Base-by-base conservation (phyloP, 768 basidiomycete genomes). In the Boletus pseudopeckii region DNA sequence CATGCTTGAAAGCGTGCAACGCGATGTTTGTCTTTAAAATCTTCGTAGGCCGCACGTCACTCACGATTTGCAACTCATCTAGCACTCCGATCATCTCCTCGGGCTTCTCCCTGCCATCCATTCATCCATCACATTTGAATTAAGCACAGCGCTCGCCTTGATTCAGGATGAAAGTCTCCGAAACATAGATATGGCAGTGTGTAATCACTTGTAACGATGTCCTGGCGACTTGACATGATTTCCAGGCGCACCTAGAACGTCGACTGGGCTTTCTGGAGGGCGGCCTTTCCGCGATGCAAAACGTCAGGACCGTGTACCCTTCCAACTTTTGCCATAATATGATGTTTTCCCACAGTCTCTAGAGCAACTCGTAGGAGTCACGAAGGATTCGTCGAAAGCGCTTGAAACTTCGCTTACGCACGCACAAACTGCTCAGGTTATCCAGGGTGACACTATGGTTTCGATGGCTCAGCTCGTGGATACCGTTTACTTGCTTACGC, bases 401-500 rank as follows among this genome's bases (percentile, higher is more conserved):
- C 62, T 80, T 8, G 68, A 73, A 28, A 57, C 54, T 15, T 71
- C 72, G 6, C 50, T 68, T 22, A 57, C 57, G 11, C 65, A 70
- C 22, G 71, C 76, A 2, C 58, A 67, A n/a, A 48, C 55, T 28
- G 62, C 73, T 5, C 72, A 69, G 18, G 54, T 54, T 5, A 63
- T 69, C 32, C 81, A 83, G 51, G 59, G 55, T 28, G 68, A 75
- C 22, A 68, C 74, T 5, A 58, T 71, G 7, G 51, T 60, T 33
- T 72, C 76, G 20, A 75, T 75, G 43, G 49, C 58, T 15, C 60
- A 61, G 10, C 72, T 84, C 9, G 65, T 62, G 10, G 60, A 67
- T 20, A 65, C 70, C 0, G 58, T 84, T 24, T 56, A 69, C 8
- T 64, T 70, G 11, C 64, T 83, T 20, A 72, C 75, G 1, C 59